Evolutionary conservation across 2,329 filamentous ascomycete genomes (phyloP).

Genomic region (Fusarium penzigii): DNA sequence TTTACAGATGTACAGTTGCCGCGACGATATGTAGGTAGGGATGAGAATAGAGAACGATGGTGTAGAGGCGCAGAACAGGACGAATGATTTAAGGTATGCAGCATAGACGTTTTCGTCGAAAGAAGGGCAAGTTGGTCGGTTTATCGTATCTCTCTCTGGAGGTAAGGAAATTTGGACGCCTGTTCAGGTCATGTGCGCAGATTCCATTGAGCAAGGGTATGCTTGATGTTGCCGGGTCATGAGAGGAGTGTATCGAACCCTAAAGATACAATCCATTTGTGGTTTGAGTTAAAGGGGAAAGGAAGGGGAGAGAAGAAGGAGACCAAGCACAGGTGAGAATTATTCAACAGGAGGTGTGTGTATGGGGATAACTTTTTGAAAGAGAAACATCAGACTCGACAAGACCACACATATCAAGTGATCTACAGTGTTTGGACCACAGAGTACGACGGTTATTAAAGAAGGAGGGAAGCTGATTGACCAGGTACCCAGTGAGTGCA

Average conservation of each 20-base stretch:
- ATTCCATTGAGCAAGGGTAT: no score
- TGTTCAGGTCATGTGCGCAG: no score
- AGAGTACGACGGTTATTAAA: background rate
- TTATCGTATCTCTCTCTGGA: background rate
- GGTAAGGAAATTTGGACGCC: no score
- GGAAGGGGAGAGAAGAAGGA: background rate
- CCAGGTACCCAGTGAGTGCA: constrained; percentile 10
- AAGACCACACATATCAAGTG: background rate
- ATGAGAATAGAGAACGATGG: background rate
- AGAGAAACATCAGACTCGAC: background rate
- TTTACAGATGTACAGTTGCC: no score
- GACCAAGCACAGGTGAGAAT: no score
- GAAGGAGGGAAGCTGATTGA: background rate
- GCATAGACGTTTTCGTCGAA: background rate
- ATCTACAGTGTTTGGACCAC: background rate
- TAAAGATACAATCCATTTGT: background rate
- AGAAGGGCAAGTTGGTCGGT: background rate
- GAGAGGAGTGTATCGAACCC: background rate
- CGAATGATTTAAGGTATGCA: background rate
- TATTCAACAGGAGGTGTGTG: background rate
- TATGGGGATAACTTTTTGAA: background rate
- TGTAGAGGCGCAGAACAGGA: background rate
- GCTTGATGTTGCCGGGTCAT: background rate
- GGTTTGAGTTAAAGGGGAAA: background rate
- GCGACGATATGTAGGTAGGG: background rate